Evolutionary conservation across 2,329 filamentous ascomycete genomes (phyloP), one percentile per base, ranked within the genome.

Genomic region (Botryotinia narcissicola): DNA sequence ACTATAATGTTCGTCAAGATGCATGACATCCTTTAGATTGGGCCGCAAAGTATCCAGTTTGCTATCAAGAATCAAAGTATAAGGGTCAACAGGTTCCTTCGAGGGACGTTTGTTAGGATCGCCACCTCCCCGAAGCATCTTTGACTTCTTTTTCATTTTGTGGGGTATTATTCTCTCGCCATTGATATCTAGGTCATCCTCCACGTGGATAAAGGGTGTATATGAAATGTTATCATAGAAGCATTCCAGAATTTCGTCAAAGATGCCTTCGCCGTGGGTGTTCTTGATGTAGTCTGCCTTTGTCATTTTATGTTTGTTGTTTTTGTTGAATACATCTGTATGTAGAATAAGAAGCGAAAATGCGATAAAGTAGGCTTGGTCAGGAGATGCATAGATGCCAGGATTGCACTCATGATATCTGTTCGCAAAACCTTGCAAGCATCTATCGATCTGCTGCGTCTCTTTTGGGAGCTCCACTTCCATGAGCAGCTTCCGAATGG

Each of bases 251-350:
- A 98, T 93, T 77, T 98, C 95, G 77, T 97, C 93, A 70, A 93
- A 93, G n/a, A 98, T 93, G 22, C 94, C 94, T 81, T 98, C 95
- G 4, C 93, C 94, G 35, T 90, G 91, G 0, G 95, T 97, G 81
- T 98, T 98, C 83, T 97, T 98, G 78, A 98, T 87, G 82, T 99
- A 99, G 80, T 98, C 96, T 0, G 88, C 84, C 81, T 97, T 97
- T 80, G 97, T 94, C 96, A 99, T 99, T 83, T 99, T 99, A 82
- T 96, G 89, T 84, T 98, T 98, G 84, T 98, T 98, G 85, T 98
- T 99, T 83, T 97, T 97, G 86, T 99, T 99, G 89, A 98, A 98
- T n/a, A 97, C 93, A 81, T 99, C 96, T 0, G 96, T 98, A 79
- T 99, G 96, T 48, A 99, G 86, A 78, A 99, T 98, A 74, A 99